Evolutionary conservation across 768 basidiomycete species (phyloP), one percentile per base, ranked within the genome.

Genomic region (Galerina sulciceps): DNA sequence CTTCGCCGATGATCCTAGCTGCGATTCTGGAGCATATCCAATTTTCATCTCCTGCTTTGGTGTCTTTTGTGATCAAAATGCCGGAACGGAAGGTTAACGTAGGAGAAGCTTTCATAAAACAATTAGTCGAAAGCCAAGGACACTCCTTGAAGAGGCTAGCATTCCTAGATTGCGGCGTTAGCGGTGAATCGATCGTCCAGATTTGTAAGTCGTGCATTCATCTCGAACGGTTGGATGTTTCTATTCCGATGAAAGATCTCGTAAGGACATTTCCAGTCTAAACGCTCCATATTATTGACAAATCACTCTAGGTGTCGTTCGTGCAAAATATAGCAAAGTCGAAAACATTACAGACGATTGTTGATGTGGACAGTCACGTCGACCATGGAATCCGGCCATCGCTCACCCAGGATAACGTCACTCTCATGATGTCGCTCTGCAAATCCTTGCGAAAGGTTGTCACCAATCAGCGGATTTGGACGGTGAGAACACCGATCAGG

Each of bases 391-490:
- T 78, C 36, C 75, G 72, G 50, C 69, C 75, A 8, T 70, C 73
- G 10, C 71, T 85, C 17, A 72, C 66, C 45, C 70, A 67, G 35
- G 72, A 75, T 10, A 76, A 75, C 34, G 77, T 78, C 18, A 69
- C 67, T 10, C 53, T 72, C 37, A 71, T 88, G 69, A 80, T 84
- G 72, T 64, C 65, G 31, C 59, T 64, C 3, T 76, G 79, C 20
- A 73, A 70, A 2, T 73, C 63, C 18, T 69, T 89, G 44, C 72
- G 69, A 43, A 81, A 75, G 53, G 72, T 88, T 42, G 73, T 85
- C 11, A 80, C 78, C 17, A 80, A 79, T 57, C 76, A 77, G 15
- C 74, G 85, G 38, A 66, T 81, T 10, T 88, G 87, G 86, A 82
- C 74, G 61, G 87, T 86, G 61, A 54, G 82, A 75, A 37, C 31